Evolutionary conservation across 352 stramenopile species (phyloP).

Genomic region (Phytophthora multivora): DNA sequence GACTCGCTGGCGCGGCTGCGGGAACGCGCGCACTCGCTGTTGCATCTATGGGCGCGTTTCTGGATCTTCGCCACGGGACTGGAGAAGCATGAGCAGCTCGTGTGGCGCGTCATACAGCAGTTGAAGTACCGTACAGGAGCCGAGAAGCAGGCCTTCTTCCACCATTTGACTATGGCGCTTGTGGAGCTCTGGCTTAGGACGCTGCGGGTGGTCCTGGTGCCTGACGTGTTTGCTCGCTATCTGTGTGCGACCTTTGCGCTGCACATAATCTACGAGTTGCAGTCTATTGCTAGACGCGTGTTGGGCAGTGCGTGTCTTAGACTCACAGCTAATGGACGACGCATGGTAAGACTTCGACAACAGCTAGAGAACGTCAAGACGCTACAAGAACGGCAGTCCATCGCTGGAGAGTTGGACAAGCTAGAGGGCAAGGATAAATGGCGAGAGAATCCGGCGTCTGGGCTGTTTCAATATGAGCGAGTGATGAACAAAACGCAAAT

Average conservation of each 20-base stretch:
- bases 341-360: conserved; percentile 45
- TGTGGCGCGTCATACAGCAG: conserved; percentile 48
- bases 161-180: conserved; percentile 64
- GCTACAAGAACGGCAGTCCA: conserved; percentile 73
- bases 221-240: conserved; percentile 81
- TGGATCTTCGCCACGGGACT: conserved; percentile 82
- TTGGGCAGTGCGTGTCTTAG: conserved; percentile 38
- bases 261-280: conserved; percentile 82
- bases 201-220: conserved; percentile 70
- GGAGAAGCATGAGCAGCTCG: conserved; percentile 61
- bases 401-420: conserved; percentile 80
- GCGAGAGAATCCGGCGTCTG: conserved; percentile 69
- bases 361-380: conserved; percentile 66
- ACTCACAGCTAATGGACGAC: conserved; percentile 55
- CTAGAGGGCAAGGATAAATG: conserved; percentile 86
- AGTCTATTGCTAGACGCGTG: conserved; percentile 36
- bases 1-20: conserved; percentile 22
- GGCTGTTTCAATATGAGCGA: conserved; percentile 73
- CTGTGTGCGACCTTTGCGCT: conserved; percentile 76
- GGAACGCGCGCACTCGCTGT: conserved; percentile 33
- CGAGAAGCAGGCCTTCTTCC: conserved; percentile 43
- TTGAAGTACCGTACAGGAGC: conserved; percentile 41
- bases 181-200: conserved; percentile 77
- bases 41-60: conserved; percentile 71
- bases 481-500: conserved; percentile 89